phyloP scores from a whole-genome alignment of 2,329 filamentous ascomycete species.

The Fusarium pininemorale region DNA sequence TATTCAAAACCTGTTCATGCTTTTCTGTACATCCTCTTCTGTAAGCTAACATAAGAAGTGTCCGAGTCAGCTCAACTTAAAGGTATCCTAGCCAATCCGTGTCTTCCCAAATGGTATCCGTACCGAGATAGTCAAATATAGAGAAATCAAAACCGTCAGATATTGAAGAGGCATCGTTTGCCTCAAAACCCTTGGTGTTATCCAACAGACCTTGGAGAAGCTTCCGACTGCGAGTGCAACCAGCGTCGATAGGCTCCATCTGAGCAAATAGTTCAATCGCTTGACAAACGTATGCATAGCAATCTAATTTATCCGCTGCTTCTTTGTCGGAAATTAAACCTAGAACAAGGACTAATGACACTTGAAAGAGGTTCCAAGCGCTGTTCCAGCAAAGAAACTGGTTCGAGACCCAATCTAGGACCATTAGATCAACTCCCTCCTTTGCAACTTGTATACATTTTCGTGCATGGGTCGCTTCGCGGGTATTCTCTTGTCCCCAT shows the following conservation, averaged over 20 bases:
- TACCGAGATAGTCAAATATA: neutral
- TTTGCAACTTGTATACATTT: neutral
- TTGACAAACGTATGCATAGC: fast-evolving
- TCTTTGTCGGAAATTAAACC: neutral
- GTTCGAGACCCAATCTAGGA: neutral
- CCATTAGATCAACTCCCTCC: neutral
- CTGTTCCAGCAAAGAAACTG: neutral
- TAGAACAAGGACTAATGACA: neutral
- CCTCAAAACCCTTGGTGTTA: neutral
- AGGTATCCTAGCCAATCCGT: neutral
- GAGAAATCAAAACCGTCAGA: neutral
- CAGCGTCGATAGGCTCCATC: neutral
- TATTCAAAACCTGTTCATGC: no score
- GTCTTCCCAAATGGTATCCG: neutral
- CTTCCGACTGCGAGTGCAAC: neutral
- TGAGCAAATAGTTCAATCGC: neutral
- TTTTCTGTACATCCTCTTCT: no score
- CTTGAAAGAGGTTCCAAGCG: neutral
- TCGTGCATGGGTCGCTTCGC: neutral
- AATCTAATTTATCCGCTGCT: fast-evolving
- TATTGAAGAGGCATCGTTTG: neutral
- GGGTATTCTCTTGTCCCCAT: neutral
- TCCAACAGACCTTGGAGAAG: neutral
- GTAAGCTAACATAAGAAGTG: no score
- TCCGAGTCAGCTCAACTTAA: fast-evolving